Base-by-base conservation (phyloP, 2,329 filamentous ascomycete genomes). In the Emergomyces orientalis region DNA sequence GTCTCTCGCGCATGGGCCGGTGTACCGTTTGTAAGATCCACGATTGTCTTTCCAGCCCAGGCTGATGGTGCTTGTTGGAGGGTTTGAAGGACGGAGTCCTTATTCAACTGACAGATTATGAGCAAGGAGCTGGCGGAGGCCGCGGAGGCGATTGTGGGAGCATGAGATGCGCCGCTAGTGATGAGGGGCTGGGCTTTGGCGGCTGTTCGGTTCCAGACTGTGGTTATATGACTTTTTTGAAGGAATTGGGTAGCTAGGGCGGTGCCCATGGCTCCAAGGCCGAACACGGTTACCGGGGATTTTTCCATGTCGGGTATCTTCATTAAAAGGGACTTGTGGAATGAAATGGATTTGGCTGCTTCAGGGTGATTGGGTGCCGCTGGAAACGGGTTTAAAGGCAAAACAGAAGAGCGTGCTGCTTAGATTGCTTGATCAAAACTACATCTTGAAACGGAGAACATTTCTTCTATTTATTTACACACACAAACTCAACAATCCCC, bases 261-360 rank as follows among this genome's bases (percentile, higher is more conserved):
- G 17, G 51, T 45, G 41, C 62, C 62, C 62, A 63, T 63, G 32
- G 32, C 62, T 22, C 62, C 62, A 13, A 61, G 43, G 56, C 62
- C 62, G 58, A 63, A 27, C 49, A 63, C 41, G 34, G 32, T n/a
- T 19, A 58, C 34, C 14, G 55, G 55, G 2, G 43, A 45, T 32
- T 25, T 37, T 58, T n/a, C 25, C 54, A 57, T 57, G 8, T 22
- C 34, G 32, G 30, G 25, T 17, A 17, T 32, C 7, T 43, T 43
- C 14, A 19, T 43, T 43, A 11, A 37, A 37, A 37, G 34, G 32
- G 32, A 32, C 3, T 32, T 32, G 32, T 32, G 32, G 32, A 3
- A 32, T 37, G 9, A 27, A 51, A 13, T 3, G 47, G 47, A 14
- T 19, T 43, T 17, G 7, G 32, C 19, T 43, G 41, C 41, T 43